These are phyloP conservation scores for Oryza meyeriana DNA, from an alignment of 176 grass and related monocot species.

Conservation along the genomic window DNA sequence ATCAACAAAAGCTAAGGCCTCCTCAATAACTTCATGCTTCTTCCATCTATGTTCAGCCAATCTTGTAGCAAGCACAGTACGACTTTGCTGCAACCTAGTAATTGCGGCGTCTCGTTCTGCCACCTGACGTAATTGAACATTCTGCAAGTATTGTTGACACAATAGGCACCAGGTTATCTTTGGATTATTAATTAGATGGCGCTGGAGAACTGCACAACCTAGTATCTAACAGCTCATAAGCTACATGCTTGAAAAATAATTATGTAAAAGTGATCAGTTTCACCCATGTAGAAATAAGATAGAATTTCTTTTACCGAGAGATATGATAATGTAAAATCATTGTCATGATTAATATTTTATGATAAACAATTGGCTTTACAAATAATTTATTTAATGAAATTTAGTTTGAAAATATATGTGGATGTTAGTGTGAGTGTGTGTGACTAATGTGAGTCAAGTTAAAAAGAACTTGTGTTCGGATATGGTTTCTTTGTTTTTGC, in stretches of 20 bases:
- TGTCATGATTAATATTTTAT: no score
- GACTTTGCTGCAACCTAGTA: constrained; percentile 66
- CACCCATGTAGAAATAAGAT: not conserved
- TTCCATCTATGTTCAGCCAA: constrained; percentile 63
- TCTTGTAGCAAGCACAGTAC: constrained; percentile 58
- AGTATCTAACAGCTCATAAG: not conserved
- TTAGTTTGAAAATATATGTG: no score
- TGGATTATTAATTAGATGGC: not conserved
- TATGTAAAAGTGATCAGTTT: not conserved
- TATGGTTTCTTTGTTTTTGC: no score
- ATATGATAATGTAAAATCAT: no score
- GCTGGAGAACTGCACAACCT: not conserved
- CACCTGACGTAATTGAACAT: constrained; percentile 57
- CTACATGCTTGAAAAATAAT: not conserved
- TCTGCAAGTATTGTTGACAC: constrained; percentile 30
- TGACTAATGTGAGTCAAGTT: no score
- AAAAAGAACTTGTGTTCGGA: no score
- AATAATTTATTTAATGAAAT: no score
- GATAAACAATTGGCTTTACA: no score
- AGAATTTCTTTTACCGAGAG: not conserved
- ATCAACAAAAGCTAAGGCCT: constrained; percentile 58
- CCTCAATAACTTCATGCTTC: constrained; percentile 63
- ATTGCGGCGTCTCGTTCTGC: constrained; percentile 50
- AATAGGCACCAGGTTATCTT: constrained; percentile 17
- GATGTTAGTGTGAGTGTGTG: no score